phyloP scores from a whole-genome alignment of 2,329 filamentous ascomycete species.

The Fusarium sp. region DNA sequence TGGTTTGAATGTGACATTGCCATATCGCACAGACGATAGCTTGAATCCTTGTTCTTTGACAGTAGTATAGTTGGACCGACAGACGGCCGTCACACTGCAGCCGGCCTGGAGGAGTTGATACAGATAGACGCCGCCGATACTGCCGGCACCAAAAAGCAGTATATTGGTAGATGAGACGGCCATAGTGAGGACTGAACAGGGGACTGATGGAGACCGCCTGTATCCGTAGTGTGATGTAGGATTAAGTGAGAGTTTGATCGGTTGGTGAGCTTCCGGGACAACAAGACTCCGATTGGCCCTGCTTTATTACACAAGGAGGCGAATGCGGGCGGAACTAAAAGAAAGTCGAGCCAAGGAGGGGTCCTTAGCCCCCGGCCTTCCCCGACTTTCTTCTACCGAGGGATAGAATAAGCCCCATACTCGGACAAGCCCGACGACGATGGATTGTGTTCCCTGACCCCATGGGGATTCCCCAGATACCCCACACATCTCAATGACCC shows the following conservation, averaged over 20 bases:
- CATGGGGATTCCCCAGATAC: background rate
- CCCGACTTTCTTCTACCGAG: background rate
- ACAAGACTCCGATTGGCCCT: background rate
- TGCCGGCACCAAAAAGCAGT: background rate
- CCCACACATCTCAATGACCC: background rate
- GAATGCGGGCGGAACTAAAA: background rate
- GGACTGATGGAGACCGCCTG: too few relatives aligned
- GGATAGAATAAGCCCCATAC: background rate
- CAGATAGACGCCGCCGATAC: background rate
- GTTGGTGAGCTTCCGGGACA: background rate
- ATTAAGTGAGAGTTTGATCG: background rate
- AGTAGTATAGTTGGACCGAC: background rate
- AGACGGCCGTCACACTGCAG: background rate
- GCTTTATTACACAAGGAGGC: background rate
- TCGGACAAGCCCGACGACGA: background rate
- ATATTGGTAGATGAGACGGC: background rate
- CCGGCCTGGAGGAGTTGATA: background rate
- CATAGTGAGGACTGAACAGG: background rate
- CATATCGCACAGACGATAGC: background rate
- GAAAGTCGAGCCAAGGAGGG: background rate
- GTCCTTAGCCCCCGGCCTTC: background rate
- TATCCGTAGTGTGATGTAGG: too few relatives aligned
- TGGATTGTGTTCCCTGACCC: background rate
- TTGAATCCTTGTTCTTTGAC: background rate
- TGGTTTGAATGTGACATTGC: background rate